A percentile compares a stretch with the other conserved stretches of the same genome.
Conservation (phyloP, 495 filamentous ascomycete genomes). For the Neurospora pannonica region DNA sequence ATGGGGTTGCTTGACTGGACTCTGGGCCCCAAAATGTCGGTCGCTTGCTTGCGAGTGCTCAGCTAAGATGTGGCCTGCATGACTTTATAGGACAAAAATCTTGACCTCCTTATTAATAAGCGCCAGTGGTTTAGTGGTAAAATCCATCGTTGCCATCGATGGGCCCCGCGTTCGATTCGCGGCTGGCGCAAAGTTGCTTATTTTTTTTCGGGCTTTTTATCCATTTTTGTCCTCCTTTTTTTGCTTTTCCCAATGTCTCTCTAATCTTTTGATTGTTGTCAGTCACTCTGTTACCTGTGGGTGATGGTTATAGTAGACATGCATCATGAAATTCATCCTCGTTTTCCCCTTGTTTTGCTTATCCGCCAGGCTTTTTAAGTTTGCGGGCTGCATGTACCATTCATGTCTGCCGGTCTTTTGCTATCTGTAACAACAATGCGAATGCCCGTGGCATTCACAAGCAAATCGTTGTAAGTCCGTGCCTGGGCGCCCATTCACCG, state of each 20-base stretch:
- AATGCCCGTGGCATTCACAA: not conserved
- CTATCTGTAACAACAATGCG: not conserved
- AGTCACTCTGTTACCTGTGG: not conserved
- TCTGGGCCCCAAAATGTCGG: not conserved
- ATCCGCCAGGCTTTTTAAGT: not conserved
- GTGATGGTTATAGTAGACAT: not conserved
- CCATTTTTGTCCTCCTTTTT: not conserved
- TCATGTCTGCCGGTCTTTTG: not conserved
- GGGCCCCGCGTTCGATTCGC: constrained; percentile 44
- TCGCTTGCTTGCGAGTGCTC: not conserved
- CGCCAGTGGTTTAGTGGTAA: constrained; percentile 21
- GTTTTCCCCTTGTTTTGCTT: not conserved
- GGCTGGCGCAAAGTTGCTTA: constrained; percentile 7
- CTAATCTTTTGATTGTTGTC: not conserved
- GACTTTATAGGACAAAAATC: not conserved
- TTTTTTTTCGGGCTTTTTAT: not conserved
- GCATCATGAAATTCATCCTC: not conserved
- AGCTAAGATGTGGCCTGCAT: not conserved
- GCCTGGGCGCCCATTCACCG: not conserved
- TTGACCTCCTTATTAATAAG: not conserved
- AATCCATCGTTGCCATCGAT: constrained; percentile 44
- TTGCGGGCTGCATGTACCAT: not conserved
- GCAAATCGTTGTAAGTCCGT: not conserved
- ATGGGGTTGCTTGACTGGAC: not conserved
- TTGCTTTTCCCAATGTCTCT: not conserved